Conservation (phyloP, 2,329 filamentous ascomycete species). For the Lasiodiplodia citricola region DNA sequence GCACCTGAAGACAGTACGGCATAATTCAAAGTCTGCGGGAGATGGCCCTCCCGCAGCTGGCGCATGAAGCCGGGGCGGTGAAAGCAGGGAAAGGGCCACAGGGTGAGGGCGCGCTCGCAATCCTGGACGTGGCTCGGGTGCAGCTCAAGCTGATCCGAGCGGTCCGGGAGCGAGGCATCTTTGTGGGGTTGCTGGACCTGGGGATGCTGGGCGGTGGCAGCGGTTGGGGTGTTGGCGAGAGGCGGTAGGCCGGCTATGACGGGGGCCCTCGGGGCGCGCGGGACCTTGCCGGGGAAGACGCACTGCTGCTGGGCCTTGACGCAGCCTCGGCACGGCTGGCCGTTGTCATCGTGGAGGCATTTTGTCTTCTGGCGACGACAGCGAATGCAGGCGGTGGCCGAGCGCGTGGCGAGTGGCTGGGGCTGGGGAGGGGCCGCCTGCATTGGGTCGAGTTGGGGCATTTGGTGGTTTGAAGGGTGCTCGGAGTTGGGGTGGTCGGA, state of each 20-base stretch:
- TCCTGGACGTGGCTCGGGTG: slow-evolving; percentile 20
- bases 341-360: slow-evolving; percentile 23
- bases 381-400: slow-evolving; percentile 23
- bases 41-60: slow-evolving; percentile 14
- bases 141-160: slow-evolving; percentile 16
- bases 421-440: not conserved
- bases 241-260: slow-evolving; percentile 10
- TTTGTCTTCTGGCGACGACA: slow-evolving; percentile 25
- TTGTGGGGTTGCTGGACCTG: not conserved
- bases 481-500: slow-evolving; percentile 19
- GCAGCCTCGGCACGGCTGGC: slow-evolving; percentile 25
- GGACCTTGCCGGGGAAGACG: slow-evolving; percentile 22
- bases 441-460: slow-evolving; percentile 9
- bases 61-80: slow-evolving; percentile 23
- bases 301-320: slow-evolving; percentile 23
- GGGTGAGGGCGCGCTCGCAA: slow-evolving; percentile 16
- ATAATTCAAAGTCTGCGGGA: slow-evolving; percentile 19
- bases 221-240: slow-evolving; percentile 6
- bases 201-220: not conserved
- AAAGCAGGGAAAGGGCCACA: slow-evolving; percentile 24
- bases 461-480: not conserved
- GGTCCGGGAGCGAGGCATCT: not conserved
- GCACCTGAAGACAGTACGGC: slow-evolving; percentile 17
- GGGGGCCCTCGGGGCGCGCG: slow-evolving; percentile 12
- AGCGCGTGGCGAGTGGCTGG: slow-evolving; percentile 19